These are phyloP conservation scores for Lodderomyces elongisporus DNA, from an alignment of 1,139 yeast species.

Conservation along the genomic window DNA sequence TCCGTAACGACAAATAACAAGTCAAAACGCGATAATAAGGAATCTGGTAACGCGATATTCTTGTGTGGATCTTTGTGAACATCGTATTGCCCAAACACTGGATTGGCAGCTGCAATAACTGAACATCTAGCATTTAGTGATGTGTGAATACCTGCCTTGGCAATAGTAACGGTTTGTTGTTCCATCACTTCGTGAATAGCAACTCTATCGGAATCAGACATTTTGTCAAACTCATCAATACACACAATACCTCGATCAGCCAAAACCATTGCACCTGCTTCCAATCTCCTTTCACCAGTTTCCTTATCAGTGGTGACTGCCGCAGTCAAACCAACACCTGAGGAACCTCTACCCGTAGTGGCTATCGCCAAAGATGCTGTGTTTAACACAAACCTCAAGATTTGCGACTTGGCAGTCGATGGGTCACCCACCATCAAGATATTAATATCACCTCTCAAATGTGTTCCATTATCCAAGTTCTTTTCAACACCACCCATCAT, in stretches of 20 bases:
- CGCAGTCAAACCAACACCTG: slow-evolving; percentile 99
- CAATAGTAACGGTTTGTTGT: slow-evolving; percentile 97
- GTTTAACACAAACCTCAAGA: slow-evolving; percentile 86
- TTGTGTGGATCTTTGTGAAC: slow-evolving; percentile 94
- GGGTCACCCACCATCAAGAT: slow-evolving; percentile 98
- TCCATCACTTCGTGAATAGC: slow-evolving; percentile 99
- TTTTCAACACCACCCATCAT: slow-evolving; percentile 92
- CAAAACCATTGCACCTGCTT: slow-evolving; percentile 99
- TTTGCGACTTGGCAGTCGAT: slow-evolving; percentile 95
- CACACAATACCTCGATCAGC: slow-evolving; percentile 98
- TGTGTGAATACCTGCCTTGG: slow-evolving; percentile 98
- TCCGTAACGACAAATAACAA: slow-evolving; percentile 92
- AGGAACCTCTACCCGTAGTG: slow-evolving; percentile 98
- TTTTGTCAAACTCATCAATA: slow-evolving; percentile 97
- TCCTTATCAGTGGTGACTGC: slow-evolving; percentile 96
- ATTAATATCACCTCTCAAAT: slow-evolving; percentile 96
- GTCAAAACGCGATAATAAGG: slow-evolving; percentile 94
- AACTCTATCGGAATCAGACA: slow-evolving; percentile 95
- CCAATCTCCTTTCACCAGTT: slow-evolving; percentile 93
- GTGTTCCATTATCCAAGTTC: slow-evolving; percentile 92
- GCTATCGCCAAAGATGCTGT: slow-evolving; percentile 96
- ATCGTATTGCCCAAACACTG: slow-evolving; percentile 95
- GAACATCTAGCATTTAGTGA: slow-evolving; percentile 95
- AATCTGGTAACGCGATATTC: slow-evolving; percentile 95
- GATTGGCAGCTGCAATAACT: slow-evolving; percentile 97